Percentiles rank a stretch among this genome's conserved stretches.
Conservation (phyloP, 2,329 filamentous ascomycete genomes). For the Emmonsiellopsis sp. region DNA sequence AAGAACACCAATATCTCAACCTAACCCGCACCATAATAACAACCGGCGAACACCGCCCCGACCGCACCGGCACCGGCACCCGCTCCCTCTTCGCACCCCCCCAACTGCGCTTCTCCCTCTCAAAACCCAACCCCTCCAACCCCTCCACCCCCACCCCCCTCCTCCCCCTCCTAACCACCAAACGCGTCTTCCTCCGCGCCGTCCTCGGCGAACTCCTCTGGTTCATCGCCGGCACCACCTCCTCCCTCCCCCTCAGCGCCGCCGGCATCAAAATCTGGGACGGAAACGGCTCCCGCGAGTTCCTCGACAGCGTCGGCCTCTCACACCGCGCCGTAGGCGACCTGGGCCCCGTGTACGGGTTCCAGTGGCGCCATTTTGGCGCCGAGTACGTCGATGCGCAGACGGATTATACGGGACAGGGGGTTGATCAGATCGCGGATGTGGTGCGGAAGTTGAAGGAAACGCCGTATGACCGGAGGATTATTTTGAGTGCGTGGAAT, state of each 20-base stretch:
- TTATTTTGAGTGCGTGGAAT: conserved; percentile 93
- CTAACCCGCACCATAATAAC: conserved; percentile 77
- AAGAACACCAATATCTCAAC: conserved; percentile 90
- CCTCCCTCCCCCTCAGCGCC: conserved; percentile 63
- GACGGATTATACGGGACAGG: conserved; percentile 76
- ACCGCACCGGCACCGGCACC: conserved; percentile 90
- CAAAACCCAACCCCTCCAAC: conserved; percentile 39
- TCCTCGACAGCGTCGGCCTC: conserved; percentile 77
- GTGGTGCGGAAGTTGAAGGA: conserved; percentile 77
- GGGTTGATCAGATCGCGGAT: conserved; percentile 85
- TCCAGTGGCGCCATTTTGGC: conserved; percentile 98
- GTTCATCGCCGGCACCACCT: conserved; percentile 83
- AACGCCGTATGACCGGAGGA: conserved; percentile 78
- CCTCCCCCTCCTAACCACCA: conserved; percentile 90
- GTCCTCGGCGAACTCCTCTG: conserved; percentile 89
- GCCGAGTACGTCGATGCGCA: conserved; percentile 73
- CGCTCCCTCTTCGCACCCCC: conserved; percentile 78
- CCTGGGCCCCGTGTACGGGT: conserved; percentile 91
- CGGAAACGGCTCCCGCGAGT: conserved; percentile 85
- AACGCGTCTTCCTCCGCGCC: conserved; percentile 86
- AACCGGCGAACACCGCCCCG: conserved; percentile 77
- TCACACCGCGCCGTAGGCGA: conserved; percentile 76
- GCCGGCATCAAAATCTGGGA: conserved; percentile 96
- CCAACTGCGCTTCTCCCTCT: conserved; percentile 79
- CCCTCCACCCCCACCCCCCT: conserved; percentile 46